These are phyloP conservation scores for Leccinum aurantiacum DNA, from an alignment of 768 basidiomycete genomes.

Conservation along the genomic window DNA sequence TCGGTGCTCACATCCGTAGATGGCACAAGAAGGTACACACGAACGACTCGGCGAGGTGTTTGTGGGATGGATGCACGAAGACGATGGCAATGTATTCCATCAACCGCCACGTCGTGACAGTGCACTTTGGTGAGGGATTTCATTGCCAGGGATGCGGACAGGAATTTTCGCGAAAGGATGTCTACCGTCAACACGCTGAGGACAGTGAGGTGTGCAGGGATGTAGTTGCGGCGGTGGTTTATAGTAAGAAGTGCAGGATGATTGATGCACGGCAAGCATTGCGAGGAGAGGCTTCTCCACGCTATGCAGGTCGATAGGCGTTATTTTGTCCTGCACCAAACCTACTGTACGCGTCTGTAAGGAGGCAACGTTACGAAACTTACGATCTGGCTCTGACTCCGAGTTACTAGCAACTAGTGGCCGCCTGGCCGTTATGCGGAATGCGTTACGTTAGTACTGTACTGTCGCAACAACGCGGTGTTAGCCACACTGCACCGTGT, in stretches of 20 bases:
- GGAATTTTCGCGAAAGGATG: constrained; percentile 6
- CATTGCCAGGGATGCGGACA: constrained; percentile 5
- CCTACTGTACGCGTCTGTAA: not conserved
- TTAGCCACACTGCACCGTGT: too few relatives aligned
- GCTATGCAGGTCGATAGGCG: not conserved
- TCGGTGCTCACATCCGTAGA: constrained; percentile 11
- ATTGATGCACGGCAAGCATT: not conserved
- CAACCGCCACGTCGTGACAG: constrained; percentile 8
- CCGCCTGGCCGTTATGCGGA: too few relatives aligned
- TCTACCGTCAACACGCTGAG: constrained; percentile 6
- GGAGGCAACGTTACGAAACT: not conserved
- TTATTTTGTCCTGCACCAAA: not conserved
- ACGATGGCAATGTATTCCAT: constrained; percentile 8
- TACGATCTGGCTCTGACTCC: too few relatives aligned
- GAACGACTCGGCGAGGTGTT: not conserved
- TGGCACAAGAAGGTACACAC: constrained; percentile 1
- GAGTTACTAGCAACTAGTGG: too few relatives aligned
- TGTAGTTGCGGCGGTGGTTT: not conserved
- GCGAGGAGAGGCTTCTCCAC: not conserved
- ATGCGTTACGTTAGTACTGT: too few relatives aligned
- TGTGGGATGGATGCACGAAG: constrained; percentile 6
- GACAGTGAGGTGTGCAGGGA: not conserved
- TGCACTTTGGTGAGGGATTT: constrained; percentile 10
- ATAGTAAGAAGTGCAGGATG: not conserved
- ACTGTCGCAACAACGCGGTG: too few relatives aligned